Conservation (phyloP, 495 filamentous ascomycete genomes). For the Podospora conica region DNA sequence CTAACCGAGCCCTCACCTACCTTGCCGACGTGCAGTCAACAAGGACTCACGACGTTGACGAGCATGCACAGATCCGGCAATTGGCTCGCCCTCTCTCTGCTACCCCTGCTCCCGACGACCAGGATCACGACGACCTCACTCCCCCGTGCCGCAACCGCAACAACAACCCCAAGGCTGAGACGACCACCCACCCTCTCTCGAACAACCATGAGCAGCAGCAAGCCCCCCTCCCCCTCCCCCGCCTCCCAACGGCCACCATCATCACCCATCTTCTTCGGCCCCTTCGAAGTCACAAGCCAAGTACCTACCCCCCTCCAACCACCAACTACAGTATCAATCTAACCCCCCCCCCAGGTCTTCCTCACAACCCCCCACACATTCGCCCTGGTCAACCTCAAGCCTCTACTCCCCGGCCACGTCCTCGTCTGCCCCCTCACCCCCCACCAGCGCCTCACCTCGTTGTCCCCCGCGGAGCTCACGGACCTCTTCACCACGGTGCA, state of each 20-base stretch:
- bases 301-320: background rate
- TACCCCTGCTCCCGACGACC: background rate
- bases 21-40: background rate
- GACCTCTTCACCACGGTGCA: constrained; percentile 86
- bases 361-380: constrained; percentile 70
- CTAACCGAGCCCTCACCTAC: background rate
- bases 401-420: constrained; percentile 88
- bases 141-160: background rate
- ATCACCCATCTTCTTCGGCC: constrained; percentile 52
- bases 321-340: background rate
- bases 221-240: background rate
- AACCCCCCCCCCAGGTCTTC: constrained; percentile 60
- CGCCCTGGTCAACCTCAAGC: constrained; percentile 90
- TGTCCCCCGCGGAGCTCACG: constrained; percentile 63
- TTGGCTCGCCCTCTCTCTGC: background rate
- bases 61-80: background rate
- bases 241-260: background rate
- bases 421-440: constrained; percentile 63
- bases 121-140: background rate
- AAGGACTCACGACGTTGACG: background rate
- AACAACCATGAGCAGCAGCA: background rate
- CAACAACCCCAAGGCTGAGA: background rate
- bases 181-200: background rate
- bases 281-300: constrained; percentile 52
- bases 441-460: constrained; percentile 68